Percentiles rank a stretch among this genome's conserved stretches.
phyloP scores from a whole-genome alignment of 768 basidiomycete genomes.

The Mycena metata region DNA sequence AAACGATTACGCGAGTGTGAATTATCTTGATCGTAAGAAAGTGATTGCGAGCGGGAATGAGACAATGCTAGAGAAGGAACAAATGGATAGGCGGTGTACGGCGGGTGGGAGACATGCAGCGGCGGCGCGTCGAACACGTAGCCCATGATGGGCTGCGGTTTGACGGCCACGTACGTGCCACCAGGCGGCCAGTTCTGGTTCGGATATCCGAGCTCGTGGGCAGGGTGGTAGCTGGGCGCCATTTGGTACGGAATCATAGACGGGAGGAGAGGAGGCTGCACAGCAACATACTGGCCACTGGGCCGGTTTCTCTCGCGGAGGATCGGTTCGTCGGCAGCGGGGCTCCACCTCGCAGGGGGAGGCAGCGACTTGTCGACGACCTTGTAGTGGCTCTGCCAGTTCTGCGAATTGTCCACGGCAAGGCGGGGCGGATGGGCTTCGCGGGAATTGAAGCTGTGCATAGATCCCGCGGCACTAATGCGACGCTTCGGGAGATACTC shows the following conservation, averaged over 20 bases:
- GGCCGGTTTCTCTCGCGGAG: constrained; percentile 64
- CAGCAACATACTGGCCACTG: constrained; percentile 74
- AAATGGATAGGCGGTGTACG: constrained; percentile 56
- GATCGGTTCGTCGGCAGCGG: constrained; percentile 83
- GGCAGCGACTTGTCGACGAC: constrained; percentile 60
- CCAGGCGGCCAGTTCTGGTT: constrained; percentile 57
- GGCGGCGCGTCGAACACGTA: constrained; percentile 56
- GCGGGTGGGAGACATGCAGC: constrained; percentile 49
- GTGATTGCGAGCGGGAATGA: constrained; percentile 70
- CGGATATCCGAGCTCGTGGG: constrained; percentile 50
- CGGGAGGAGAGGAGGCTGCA: constrained; percentile 63
- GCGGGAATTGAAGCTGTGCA: constrained; percentile 39
- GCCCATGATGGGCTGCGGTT: constrained; percentile 50
- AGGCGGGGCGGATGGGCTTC: constrained; percentile 28
- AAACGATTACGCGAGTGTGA: constrained; percentile 61
- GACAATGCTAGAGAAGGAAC: constrained; percentile 52
- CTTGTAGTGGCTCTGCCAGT: constrained; percentile 34
- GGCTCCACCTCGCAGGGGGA: constrained; percentile 87
- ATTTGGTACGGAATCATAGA: constrained; percentile 53
- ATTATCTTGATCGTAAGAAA: constrained; percentile 67
- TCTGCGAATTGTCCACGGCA: constrained; percentile 40
- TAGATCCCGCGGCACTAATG: constrained; percentile 51
- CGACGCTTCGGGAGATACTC: constrained; percentile 85
- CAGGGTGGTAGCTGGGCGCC: constrained; percentile 48
- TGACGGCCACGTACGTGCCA: constrained; percentile 51